Percentiles rank a stretch among this genome's conserved stretches.
These are phyloP conservation scores for Calonectria pteridis DNA, from an alignment of 2,329 filamentous ascomycete genomes.

Conservation along the genomic window DNA sequence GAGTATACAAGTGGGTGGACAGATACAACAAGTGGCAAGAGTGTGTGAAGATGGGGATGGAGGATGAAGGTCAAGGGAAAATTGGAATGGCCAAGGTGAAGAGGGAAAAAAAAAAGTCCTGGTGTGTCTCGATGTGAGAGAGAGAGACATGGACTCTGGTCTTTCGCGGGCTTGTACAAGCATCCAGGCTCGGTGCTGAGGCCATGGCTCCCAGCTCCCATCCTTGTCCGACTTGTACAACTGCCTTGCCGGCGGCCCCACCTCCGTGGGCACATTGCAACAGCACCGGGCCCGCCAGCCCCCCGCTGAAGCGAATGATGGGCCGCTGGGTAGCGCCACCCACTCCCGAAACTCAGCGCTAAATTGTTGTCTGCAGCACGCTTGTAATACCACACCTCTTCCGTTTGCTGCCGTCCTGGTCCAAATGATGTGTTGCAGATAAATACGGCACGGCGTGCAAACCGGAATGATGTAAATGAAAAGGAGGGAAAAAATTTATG, in stretches of 20 bases:
- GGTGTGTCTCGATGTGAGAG: not conserved
- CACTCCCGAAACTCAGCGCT: not conserved
- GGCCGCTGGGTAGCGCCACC: not conserved
- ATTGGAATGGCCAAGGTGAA: not conserved
- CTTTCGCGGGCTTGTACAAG: too few species aligned
- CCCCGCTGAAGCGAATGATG: not conserved
- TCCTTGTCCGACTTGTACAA: not conserved
- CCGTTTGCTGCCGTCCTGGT: not conserved
- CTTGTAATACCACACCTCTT: not conserved
- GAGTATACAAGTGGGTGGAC: not conserved
- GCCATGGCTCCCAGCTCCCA: too few species aligned
- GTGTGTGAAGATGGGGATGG: not conserved
- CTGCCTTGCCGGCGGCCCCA: not conserved
- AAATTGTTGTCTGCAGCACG: not conserved
- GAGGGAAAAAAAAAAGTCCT: not conserved
- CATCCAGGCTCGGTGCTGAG: too few species aligned
- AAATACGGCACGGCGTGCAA: not conserved
- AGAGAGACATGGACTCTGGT: not conserved
- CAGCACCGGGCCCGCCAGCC: not conserved
- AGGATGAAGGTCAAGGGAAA: not conserved
- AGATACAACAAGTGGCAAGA: not conserved
- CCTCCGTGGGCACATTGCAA: not conserved
- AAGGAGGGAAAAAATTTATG: not conserved
- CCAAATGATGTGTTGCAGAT: not conserved
- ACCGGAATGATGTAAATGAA: not conserved